Evolutionary conservation across 202 grass and related monocot species (phyloP), one percentile per base, ranked within the genome.

Genomic region (Setaria italica): DNA sequence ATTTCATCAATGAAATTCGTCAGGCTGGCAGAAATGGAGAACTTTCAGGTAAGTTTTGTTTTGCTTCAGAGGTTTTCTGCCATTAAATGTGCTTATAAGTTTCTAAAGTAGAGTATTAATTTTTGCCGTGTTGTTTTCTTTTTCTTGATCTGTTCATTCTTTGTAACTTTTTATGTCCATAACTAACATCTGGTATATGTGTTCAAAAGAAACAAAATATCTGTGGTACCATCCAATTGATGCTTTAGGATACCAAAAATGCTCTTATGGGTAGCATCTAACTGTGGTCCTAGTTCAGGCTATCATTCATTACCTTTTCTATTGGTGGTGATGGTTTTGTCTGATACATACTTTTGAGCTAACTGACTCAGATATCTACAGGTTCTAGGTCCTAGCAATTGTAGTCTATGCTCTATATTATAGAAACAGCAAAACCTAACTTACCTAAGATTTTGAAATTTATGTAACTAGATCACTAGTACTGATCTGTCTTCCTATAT

Each of bases 11-110:
- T 62, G 94, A 91, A 84, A 95, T 97, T 81, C 94, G 94, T 86
- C 94, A 91, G 80, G 90, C 97, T 76, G 97, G 97, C 50, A 92
- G 94, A 87, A 93, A 85, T 7, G 97, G 97, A 37, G 90, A 99
- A 4, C 94, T 99, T 87, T 97, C 97, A 91, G 97, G 97, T 99
- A 88, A 92, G 74, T 72, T 71, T 32, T 58, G 37, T 11, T 72
- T 21, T 62, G 70, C 25, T 48, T 56, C 67, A 79, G 16, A 46
- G 60, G 16, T 62, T 77, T 46, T 72, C 4, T 0, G 41, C 84
- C 17, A 16, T 85, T 10, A 64, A 78, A 49, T 77, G 13, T 11
- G 21, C 13, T 48, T 51, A 34, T 50, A 51, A 9, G 20, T 9
- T 29, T n/a, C 0, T 4, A 34, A 85, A 57, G 9, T 15, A 7